Evolutionary conservation across 352 stramenopile genomes (phyloP).

Genomic region (Globisporangium takayamanum): DNA sequence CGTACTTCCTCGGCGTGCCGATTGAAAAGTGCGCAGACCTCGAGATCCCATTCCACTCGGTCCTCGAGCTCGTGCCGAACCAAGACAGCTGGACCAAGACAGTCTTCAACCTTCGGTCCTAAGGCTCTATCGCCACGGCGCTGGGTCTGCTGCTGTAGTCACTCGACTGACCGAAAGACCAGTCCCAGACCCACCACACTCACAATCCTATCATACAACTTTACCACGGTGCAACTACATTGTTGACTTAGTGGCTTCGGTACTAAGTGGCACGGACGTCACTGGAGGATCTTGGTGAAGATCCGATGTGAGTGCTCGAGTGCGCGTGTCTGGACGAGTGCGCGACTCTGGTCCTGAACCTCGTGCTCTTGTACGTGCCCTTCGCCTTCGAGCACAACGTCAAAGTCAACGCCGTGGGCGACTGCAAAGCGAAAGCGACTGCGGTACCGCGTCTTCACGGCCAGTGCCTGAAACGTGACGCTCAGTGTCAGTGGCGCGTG

Average conservation of each 20-base stretch:
- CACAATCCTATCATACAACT: too few relatives aligned
- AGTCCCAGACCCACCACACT: too few relatives aligned
- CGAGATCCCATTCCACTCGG: constrained; percentile 83
- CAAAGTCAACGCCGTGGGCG: constrained; percentile 48
- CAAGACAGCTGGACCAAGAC: constrained; percentile 79
- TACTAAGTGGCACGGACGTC: not conserved
- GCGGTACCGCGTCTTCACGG: constrained; percentile 36
- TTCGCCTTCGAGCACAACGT: constrained; percentile 64
- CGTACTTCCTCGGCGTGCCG: constrained; percentile 77
- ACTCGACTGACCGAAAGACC: not conserved
- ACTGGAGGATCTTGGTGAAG: constrained; percentile 28
- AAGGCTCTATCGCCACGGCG: constrained; percentile 2
- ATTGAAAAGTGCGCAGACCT: constrained; percentile 72
- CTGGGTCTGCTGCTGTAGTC: constrained; percentile 1
- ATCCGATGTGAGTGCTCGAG: constrained; percentile 50
- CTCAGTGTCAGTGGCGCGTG: constrained; percentile 33
- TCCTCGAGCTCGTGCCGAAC: constrained; percentile 74
- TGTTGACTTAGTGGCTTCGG: not conserved
- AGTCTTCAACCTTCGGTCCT: constrained; percentile 75
- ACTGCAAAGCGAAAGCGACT: constrained; percentile 69
- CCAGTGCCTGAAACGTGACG: constrained; percentile 43
- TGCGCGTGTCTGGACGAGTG: constrained; percentile 27
- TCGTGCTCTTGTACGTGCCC: constrained; percentile 54
- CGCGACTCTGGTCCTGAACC: constrained; percentile 38
- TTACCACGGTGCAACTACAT: not conserved